Base-by-base conservation (phyloP, 2,329 filamentous ascomycete species). In the Colletotrichum tropicale region DNA sequence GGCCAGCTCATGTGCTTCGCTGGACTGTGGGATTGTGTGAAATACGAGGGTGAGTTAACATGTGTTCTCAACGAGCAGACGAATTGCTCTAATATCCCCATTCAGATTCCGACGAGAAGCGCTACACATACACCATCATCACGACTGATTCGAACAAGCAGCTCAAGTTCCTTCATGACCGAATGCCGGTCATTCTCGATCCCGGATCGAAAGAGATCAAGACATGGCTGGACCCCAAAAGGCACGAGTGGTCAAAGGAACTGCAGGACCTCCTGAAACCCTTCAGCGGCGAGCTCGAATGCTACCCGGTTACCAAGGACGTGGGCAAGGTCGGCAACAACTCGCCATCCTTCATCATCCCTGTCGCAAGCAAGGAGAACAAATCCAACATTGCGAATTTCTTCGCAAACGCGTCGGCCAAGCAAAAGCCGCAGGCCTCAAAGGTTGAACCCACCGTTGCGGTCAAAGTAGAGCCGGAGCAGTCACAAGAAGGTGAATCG, bases 281-380 rank as follows among this genome's bases (percentile, higher is more conserved):
- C 0, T 98, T 92, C 78, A 85, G 91, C 7, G 95, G 94, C 6
- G 93, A 95, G 70, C 86, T 99, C 10, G 95, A 98, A 70, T 93
- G 94, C 69, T 98, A 98, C 82, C 93, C 94, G 1, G 97, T 99
- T 3, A 92, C 90, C 80, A 94, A 95, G 82, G 96, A 97, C 6
- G 96, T 98, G 0, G 96, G 96, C 1, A 98, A 98, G 85, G 96
- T 98, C 0, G 96, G 96, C 8, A 98, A 98, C 79, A 94, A 98
- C 83, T 98, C 94, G 24, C 92, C 95, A 0, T 90, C 89, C 1
- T 98, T 98, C 81, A 90, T 98, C 60, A 87, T 98, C 3, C 96
- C 96, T 0, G 86, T 98, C 38, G 90, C 94, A 80, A 98, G 94
- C 84, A 93, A 92, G 78, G 94, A 96, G 80, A 98, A 98, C 84